These are phyloP conservation scores for Umbelopsis isabellina DNA, from an alignment of 192 early-diverging fungal genomes.

Conservation along the genomic window DNA sequence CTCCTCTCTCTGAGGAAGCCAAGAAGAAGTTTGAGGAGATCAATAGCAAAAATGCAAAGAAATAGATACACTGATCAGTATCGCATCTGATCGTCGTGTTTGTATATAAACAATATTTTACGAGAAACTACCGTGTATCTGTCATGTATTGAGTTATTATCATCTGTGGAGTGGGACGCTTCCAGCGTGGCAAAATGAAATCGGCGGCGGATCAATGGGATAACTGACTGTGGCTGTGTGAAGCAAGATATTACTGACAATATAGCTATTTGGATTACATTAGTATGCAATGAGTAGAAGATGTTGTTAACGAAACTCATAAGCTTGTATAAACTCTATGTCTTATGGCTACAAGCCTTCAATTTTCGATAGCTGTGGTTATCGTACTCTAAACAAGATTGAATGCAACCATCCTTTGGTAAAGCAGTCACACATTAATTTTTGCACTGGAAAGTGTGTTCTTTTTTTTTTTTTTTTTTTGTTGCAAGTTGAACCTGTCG, in stretches of 20 bases:
- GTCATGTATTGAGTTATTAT: no score
- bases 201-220: no score
- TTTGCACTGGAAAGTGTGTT: not conserved
- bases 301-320: not conserved
- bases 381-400: no score
- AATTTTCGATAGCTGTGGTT: no score
- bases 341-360: not conserved
- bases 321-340: not conserved
- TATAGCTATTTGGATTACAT: no score
- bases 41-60: not conserved
- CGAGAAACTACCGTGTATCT: no score
- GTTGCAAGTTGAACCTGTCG: not conserved
- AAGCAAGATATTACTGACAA: no score
- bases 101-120: constrained; percentile 1
- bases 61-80: not conserved
- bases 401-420: no score
- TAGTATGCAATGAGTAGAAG: no score
- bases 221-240: no score
- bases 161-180: not conserved
- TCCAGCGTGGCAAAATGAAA: not conserved
- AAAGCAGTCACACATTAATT: not conserved
- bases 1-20: not conserved
- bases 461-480: not conserved
- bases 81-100: not conserved
- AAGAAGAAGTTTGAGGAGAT: constrained; percentile 14